Percentiles rank a stretch among this genome's conserved stretches.
These are phyloP conservation scores for Halteria grandinella DNA, from an alignment of 73 alveolate genomes.

Conservation along the genomic window DNA sequence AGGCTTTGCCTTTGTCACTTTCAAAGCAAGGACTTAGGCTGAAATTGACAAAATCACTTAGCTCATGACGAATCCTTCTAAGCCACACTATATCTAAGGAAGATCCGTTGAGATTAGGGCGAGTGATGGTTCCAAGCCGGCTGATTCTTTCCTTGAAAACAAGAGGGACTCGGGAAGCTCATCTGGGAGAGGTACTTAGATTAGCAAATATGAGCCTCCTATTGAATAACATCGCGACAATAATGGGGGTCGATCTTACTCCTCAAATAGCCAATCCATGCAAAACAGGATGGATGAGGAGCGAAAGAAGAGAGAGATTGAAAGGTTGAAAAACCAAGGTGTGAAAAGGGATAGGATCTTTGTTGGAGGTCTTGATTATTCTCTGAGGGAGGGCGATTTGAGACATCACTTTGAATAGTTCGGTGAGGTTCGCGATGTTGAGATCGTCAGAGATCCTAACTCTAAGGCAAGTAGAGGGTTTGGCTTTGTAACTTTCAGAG, in stretches of 20 bases:
- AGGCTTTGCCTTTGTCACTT: conserved; percentile 74
- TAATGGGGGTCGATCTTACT: no score
- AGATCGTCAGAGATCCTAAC: conserved; percentile 71
- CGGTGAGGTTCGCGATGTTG: conserved; percentile 84
- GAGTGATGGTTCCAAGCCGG: conserved; percentile 51
- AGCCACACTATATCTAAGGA: conserved; percentile 33
- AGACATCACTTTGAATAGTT: conserved; percentile 66
- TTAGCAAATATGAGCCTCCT: no score
- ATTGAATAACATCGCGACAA: no score
- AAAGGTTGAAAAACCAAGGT: conserved; percentile 27
- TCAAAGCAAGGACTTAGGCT: conserved; percentile 4
- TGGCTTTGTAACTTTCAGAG: conserved; percentile 87
- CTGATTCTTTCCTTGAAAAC: conserved; percentile 48
- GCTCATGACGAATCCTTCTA: conserved; percentile 25
- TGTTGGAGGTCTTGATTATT: conserved; percentile 85
- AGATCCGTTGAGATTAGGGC: conserved; percentile 35
- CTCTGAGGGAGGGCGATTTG: conserved; percentile 74
- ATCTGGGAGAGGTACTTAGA: no score
- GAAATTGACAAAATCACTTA: conserved; percentile 6
- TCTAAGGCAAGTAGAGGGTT: conserved; percentile 77
- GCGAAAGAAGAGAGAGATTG: conserved; percentile 16
- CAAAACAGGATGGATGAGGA: conserved; percentile 11
- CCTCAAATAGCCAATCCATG: no score
- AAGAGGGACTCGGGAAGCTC: no score
- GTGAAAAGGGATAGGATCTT: conserved; percentile 71